Conservation (phyloP, 2,329 filamentous ascomycete species). For the Ophiognomonia clavigignenti-juglandacearum region DNA sequence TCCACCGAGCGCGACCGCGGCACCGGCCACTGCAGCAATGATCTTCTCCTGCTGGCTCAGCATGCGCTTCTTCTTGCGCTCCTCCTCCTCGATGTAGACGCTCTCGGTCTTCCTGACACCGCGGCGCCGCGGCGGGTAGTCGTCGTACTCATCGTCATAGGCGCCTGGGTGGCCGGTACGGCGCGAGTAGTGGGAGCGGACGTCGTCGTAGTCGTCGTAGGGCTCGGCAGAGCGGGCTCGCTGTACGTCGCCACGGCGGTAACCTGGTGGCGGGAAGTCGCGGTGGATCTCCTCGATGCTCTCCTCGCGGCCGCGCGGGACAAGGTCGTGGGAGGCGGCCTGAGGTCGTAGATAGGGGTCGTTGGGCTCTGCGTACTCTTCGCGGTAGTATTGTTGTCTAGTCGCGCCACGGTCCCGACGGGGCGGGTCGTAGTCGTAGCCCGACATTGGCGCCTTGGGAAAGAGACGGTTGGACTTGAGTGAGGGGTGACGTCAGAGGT, state of each 20-base stretch:
- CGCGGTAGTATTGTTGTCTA: slow-evolving; percentile 42
- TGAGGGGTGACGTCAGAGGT: slow-evolving; percentile 13
- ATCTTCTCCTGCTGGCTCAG: slow-evolving; percentile 62
- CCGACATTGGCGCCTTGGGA: slow-evolving; percentile 32
- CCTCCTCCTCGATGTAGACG: slow-evolving; percentile 55
- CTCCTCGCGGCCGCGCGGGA: slow-evolving; percentile 62
- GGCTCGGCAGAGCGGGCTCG: slow-evolving; percentile 62
- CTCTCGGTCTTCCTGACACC: slow-evolving; percentile 48
- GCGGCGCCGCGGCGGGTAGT: slow-evolving; percentile 42
- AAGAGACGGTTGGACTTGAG: slow-evolving; percentile 8
- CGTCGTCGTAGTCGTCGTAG: slow-evolving; percentile 56
- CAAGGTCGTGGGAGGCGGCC: slow-evolving; percentile 45
- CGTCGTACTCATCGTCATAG: slow-evolving; percentile 39
- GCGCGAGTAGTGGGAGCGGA: slow-evolving; percentile 25
- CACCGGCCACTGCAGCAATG: slow-evolving; percentile 60
- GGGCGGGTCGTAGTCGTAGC: slow-evolving; percentile 51
- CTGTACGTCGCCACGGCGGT: slow-evolving; percentile 43
- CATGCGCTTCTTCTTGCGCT: slow-evolving; percentile 43
- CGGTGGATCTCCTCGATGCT: slow-evolving; percentile 78
- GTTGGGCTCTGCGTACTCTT: slow-evolving; percentile 50
- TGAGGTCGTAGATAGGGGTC: slow-evolving; percentile 44
- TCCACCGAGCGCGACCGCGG: slow-evolving; percentile 58
- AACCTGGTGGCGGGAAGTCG: slow-evolving; percentile 73
- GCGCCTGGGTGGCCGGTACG: slow-evolving; percentile 36
- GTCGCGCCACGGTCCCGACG: slow-evolving; percentile 38